Conservation (phyloP, 129 eudicot species). For the Logfia minima region DNA sequence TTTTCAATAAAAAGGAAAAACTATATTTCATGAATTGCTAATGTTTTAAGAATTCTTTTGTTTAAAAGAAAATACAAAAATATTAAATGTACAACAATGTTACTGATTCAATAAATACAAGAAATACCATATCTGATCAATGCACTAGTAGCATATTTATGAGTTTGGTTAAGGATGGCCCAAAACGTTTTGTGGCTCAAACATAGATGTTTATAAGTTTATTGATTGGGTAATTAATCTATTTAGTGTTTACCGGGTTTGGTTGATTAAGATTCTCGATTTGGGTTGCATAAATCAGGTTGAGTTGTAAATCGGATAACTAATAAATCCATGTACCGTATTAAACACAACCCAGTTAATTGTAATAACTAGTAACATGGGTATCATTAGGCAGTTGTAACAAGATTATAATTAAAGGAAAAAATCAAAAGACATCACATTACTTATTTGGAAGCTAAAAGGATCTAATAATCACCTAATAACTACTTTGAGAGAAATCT, state of each 20-base stretch:
- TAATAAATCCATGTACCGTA: background rate
- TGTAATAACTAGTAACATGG: background rate
- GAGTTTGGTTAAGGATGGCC: no score
- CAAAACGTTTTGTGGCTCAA: no score
- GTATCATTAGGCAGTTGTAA: background rate
- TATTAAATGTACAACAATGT: background rate
- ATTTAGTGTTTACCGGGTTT: background rate
- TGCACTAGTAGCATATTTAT: no score
- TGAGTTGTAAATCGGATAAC: background rate
- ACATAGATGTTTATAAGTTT: no score
- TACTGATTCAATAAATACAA: no score
- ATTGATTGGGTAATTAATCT: background rate
- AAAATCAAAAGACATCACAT: background rate
- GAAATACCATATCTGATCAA: no score
- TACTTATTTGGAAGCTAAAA: background rate
- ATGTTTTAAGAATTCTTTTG: no score
- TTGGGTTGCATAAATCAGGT: background rate
- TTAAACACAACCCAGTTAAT: background rate
- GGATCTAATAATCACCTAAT: background rate
- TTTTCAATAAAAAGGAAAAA: background rate
- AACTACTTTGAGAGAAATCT: background rate
- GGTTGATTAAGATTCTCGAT: background rate
- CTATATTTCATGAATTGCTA: no score
- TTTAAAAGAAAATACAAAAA: no score
- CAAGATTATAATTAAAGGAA: background rate